Percentiles rank a stretch among this genome's conserved stretches.
phyloP scores from a whole-genome alignment of 208 protist genomes.

The Crithidia acanthocephali region DNA sequence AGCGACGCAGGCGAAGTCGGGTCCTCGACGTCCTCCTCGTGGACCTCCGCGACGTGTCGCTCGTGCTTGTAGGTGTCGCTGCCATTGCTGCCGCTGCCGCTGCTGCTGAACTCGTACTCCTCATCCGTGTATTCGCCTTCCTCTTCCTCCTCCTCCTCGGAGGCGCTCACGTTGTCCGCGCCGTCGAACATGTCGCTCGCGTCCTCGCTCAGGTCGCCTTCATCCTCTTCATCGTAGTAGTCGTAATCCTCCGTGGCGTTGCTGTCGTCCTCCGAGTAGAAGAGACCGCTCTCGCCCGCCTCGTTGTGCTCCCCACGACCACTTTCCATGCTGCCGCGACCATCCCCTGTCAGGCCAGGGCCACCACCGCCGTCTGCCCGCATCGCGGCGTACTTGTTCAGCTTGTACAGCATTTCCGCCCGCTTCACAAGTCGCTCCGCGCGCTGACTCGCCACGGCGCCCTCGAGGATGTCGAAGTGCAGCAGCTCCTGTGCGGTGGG shows the following conservation, averaged over 20 bases:
- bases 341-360: constrained; percentile 1
- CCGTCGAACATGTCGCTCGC: not conserved
- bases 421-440: constrained; percentile 65
- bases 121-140: constrained; percentile 25
- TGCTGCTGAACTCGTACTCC: constrained; percentile 23
- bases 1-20: not conserved
- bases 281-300: constrained; percentile 17
- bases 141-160: constrained; percentile 27
- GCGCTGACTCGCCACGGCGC: constrained; percentile 49
- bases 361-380: constrained; percentile 31
- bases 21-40: not conserved
- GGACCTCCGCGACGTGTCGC: constrained; percentile 18
- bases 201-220: constrained; percentile 20
- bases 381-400: constrained; percentile 80
- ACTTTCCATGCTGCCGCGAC: constrained; percentile 2
- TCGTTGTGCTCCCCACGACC: not conserved
- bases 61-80: constrained; percentile 27
- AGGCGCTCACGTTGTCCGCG: constrained; percentile 20
- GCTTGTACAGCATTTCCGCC: constrained; percentile 75
- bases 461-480: constrained; percentile 72
- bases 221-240: constrained; percentile 18
- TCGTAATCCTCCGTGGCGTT: constrained; percentile 18
- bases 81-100: constrained; percentile 8
- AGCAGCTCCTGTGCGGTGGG: constrained; percentile 79
- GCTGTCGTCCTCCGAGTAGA: constrained; percentile 24